Percentiles rank a stretch among this genome's conserved stretches.
Evolutionary conservation across 1,284 basidiomycete species (phyloP).

Genomic region (Tetrapyrgos nigripes): DNA sequence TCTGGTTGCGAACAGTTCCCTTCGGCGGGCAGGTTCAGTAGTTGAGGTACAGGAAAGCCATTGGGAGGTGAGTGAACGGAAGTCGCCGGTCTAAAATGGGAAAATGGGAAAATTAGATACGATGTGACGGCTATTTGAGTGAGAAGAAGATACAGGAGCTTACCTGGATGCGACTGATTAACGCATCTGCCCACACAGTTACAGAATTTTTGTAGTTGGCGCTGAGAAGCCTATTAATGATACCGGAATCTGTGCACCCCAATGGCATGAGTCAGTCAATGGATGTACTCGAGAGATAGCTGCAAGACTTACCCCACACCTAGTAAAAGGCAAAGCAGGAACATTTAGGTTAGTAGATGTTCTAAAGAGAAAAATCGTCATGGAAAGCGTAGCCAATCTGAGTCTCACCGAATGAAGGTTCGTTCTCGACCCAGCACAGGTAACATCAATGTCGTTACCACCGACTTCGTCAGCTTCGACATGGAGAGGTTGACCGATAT

Average conservation of each 20-base stretch:
- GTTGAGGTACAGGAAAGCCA: slow-evolving; percentile 10
- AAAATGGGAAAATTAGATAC: neutral
- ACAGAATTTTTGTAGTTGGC: slow-evolving; percentile 46
- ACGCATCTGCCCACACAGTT: slow-evolving; percentile 48
- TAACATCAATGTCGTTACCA: slow-evolving; percentile 49
- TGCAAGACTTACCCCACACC: slow-evolving; percentile 46
- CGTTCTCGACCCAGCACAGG: slow-evolving; percentile 45
- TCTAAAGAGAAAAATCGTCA: neutral
- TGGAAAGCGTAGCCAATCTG: neutral
- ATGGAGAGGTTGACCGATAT: slow-evolving; percentile 57
- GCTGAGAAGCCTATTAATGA: slow-evolving; percentile 50
- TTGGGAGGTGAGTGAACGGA: slow-evolving; percentile 13
- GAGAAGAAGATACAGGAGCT: neutral
- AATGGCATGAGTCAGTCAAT: neutral
- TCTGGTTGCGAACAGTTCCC: neutral
- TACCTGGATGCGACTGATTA: slow-evolving; percentile 51
- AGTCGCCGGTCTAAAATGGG: slow-evolving; percentile 46
- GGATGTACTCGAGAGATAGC: neutral
- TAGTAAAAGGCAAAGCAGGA: slow-evolving; percentile 16
- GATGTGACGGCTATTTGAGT: neutral
- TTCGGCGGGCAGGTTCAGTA: slow-evolving; percentile 12
- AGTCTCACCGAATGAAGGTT: slow-evolving; percentile 57
- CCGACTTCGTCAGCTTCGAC: slow-evolving; percentile 49
- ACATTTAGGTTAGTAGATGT: no score
- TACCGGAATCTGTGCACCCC: slow-evolving; percentile 46